Evolutionary conservation across 352 stramenopile genomes (phyloP), one percentile per base, ranked within the genome.

Genomic region (Thraustochytrium sp.): DNA sequence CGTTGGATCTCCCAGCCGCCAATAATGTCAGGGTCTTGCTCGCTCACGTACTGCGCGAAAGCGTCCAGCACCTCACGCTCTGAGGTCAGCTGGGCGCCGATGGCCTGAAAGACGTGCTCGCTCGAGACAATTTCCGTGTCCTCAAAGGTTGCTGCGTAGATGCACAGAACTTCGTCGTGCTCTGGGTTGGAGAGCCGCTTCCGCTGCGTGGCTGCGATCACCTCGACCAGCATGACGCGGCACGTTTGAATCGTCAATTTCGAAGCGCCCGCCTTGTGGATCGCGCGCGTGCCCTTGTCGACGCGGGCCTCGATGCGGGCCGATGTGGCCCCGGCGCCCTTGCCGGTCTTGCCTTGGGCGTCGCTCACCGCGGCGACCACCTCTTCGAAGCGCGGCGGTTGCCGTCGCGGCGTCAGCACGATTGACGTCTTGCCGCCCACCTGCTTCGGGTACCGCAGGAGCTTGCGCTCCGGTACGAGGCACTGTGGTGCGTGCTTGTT

Each of bases 21-120:
- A 46, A 97, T 86, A 54, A 96, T 94, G 75, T 97, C 93, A n/a
- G 92, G 92, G 73, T 97, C 92, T 89, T 90, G 93, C 13, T 86
- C 51, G 11, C 87, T 85, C 38, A 96, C 89, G 21, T 95, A 53
- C 16, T 42, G 56, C 37, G 92, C 86, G 3, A 96, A 46, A 31
- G 68, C 85, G 16, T 59, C 65, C 31, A 96, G 86, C 34, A 96
- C 78, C 49, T 91, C 88, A 2, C 73, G 82, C 86, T 96, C 92
- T 55, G 18, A 89, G 55, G 65, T 75, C 9, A 87, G 53, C 37
- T 76, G 65, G 36, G 82, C 44, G 18, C 26, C 11, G 61, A 82
- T 56, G 16, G 40, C 37, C 56, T 84, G 29, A 34, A 84, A 84
- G 23, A 84, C 29, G 34, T 84, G 37, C 11, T 61, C 13, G 38